Evolutionary conservation across 2,329 filamentous ascomycete genomes (phyloP), one percentile per base, ranked within the genome.

Genomic region (Fusarium azukiicola): DNA sequence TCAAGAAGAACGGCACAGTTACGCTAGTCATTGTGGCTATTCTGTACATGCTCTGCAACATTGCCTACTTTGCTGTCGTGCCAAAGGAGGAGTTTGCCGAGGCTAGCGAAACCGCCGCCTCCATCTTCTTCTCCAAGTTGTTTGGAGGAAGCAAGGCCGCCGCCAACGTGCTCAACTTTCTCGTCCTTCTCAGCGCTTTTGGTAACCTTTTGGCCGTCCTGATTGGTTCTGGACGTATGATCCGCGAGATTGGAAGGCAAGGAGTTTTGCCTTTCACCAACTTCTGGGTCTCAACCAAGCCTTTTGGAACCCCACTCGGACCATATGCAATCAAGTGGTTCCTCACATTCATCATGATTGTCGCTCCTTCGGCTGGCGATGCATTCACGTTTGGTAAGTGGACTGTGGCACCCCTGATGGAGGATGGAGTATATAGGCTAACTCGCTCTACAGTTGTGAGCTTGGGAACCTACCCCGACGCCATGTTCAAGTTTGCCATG

Each of bases 281-380:
- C 4, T 92, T 95, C 75, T 95, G 93, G 93, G 93, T 92, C 0
- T 93, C 91, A 0, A 95, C 93, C 0, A 89, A 88, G 71, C 94
- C 93, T 0, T 94, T 95, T 73, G 93, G 93, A 3, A 95, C 94
- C 0, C 93, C 93, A 0, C 79, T 94, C 0, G 93, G 92, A 0
- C 93, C 93, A 0, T 94, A 94, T 75, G 67, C 90, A 3, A 77
- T 94, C 8, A 93, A 93, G 81, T 95, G 92, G 91, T 79, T 80
- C 0, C 82, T 93, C 71, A 94, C 93, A 0, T 82, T 92, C 5
- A 79, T 94, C 47, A 93, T 94, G 91, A 94, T 94, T 49, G 81
- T 93, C 0, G 92, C 91, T 0, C 90, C 92, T 1, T 93, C 93
- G 0, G 92, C 92, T 2, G 93, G 94, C 2, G 93, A 95, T 81